Percentiles rank a stretch among this genome's conserved stretches.
Evolutionary conservation across 139 green algal genomes (phyloP).

Genomic region (Ettlia oleoabundans): DNA sequence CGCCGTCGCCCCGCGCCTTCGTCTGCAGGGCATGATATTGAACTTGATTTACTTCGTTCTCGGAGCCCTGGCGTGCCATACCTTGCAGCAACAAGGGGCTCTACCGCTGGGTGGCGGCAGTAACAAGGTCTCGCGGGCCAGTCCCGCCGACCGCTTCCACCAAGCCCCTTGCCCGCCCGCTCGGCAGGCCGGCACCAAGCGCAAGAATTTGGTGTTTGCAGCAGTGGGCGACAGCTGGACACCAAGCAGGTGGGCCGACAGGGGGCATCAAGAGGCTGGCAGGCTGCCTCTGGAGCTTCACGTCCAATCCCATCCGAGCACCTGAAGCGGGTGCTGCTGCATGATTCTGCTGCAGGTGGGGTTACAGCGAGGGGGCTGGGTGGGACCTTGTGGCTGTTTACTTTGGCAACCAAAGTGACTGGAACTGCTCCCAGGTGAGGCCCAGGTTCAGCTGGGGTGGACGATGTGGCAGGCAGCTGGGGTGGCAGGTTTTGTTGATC

Average conservation of each 20-base stretch:
- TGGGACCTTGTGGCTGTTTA: constrained; percentile 29
- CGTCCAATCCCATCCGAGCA: too few species aligned
- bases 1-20: too few species aligned
- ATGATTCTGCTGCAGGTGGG: constrained; percentile 20
- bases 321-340: too few species aligned
- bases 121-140: too few species aligned
- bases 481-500: too few species aligned
- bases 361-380: not conserved
- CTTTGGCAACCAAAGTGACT: constrained; percentile 6
- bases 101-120: not conserved
- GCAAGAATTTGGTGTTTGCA: constrained; percentile 18
- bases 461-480: not conserved
- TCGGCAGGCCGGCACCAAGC: not conserved
- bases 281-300: too few species aligned
- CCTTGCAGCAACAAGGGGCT: not conserved
- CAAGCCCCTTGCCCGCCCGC: constrained; percentile 5
- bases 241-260: not conserved
- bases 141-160: constrained; percentile 24
- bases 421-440: constrained; percentile 10
- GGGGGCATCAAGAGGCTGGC: too few species aligned
- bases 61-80: not conserved
- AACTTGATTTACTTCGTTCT: not conserved
- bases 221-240: constrained; percentile 16
- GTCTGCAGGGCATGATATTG: not conserved
- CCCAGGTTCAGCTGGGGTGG: not conserved